Evolutionary conservation across 176 grass and related monocot species (phyloP), one percentile per base, ranked within the genome.

Genomic region (Puya raimondii): DNA sequence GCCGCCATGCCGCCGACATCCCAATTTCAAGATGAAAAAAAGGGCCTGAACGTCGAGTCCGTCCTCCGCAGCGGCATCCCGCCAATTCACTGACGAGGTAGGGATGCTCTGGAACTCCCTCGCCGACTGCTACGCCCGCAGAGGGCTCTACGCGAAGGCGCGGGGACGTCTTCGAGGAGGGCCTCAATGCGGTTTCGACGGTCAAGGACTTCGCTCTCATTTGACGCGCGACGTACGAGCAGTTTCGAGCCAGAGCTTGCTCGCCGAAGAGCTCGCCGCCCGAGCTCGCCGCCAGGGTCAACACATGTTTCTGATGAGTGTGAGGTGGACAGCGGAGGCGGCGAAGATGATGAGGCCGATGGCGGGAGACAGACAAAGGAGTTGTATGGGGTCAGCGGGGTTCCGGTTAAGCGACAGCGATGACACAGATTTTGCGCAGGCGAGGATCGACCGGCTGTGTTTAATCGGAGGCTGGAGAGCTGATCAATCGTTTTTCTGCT

Each of bases 211-310:
- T 95, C 69, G 87, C 87, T 10, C 87, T 95, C 54, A 82, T 90
- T 95, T 71, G 91, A 95, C n/a, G n/a, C n/a, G n/a, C n/a, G 63
- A 81, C 83, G 8, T 95, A 80, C 57, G 80, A 83, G 7, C 91
- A 95, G 7, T n/a, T 89, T 95, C 71, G 86, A 95, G 82, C n/a
- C 91, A 95, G 83, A 87, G 83, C 49, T 82, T 83, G 72, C 81
- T 95, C 3, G 84, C 86, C 0, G 83, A n/a, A n/a, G n/a, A n/a
- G n/a, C n/a, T n/a, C n/a, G n/a, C n/a, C n/a, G n/a, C n/a, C 80
- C 29, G 90, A 90, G 81, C 72, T 95, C 9, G 91, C 89, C 67
- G 25, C 25, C 25, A n/a, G n/a, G n/a, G n/a, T n/a, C n/a, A n/a
- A n/a, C n/a, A n/a, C 1, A 0, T 23, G 82, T 6, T 3, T 58